A percentile compares a stretch with the other conserved stretches of the same genome.
Conservation (phyloP, 1,284 basidiomycete genomes). For the Austropuccinia psidii region DNA sequence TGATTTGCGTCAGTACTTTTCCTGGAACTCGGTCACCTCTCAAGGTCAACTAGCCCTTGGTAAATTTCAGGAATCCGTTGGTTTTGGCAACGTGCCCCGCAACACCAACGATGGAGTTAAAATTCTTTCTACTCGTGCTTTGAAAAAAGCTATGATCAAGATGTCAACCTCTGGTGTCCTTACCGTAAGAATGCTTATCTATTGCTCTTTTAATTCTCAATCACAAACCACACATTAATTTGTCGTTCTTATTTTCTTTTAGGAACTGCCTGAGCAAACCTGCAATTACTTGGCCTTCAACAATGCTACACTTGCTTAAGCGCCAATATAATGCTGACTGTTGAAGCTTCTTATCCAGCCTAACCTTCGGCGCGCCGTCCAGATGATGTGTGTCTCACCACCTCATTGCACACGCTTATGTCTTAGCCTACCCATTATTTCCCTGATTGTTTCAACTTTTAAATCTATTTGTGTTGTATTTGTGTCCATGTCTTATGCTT, state of each 20-base stretch:
- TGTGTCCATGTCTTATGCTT: too few species aligned
- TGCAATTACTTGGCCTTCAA: conserved; percentile 71
- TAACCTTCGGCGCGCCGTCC: too few species aligned
- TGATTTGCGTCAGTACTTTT: conserved; percentile 42
- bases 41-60: conserved; percentile 37
- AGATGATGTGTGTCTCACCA: too few species aligned
- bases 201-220: background rate
- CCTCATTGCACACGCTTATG: too few species aligned
- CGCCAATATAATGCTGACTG: too few species aligned
- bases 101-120: conserved; percentile 41
- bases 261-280: conserved; percentile 55
- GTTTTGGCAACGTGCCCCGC: conserved; percentile 42
- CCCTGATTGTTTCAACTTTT: too few species aligned
- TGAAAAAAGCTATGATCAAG: conserved; percentile 65
- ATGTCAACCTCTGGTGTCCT: conserved; percentile 59
- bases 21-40: conserved; percentile 41
- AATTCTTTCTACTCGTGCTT: conserved; percentile 57
- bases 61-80: conserved; percentile 38
- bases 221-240: background rate
- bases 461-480: too few species aligned
- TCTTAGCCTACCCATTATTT: too few species aligned
- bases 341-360: too few species aligned
- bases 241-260: background rate
- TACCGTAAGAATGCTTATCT: conserved; percentile 32
- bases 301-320: conserved; percentile 58